Percentiles rank a stretch among this genome's conserved stretches.
Conservation (phyloP, 352 stramenopile genomes). For the Globisporangium emineosum region DNA sequence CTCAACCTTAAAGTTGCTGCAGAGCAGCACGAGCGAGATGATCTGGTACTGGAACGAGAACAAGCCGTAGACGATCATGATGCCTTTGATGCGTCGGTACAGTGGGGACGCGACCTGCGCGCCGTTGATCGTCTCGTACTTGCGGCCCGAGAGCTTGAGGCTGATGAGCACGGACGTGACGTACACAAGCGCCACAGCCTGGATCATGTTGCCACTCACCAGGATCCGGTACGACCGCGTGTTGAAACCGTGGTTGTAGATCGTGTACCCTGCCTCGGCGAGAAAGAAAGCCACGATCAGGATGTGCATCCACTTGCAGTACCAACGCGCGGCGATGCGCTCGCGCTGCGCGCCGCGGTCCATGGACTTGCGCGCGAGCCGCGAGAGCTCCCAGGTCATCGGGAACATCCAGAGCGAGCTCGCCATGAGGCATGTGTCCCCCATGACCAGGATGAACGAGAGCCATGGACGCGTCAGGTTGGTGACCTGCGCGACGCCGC, state of each 20-base stretch:
- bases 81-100: constrained; percentile 55
- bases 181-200: constrained; percentile 37
- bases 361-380: constrained; percentile 38
- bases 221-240: constrained; percentile 34
- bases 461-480: constrained; percentile 38
- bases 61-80: constrained; percentile 53
- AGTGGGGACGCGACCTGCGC: constrained; percentile 43
- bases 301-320: constrained; percentile 35
- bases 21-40: constrained; percentile 42
- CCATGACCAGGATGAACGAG: constrained; percentile 37
- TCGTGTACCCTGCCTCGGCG: constrained; percentile 31
- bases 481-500: constrained; percentile 32
- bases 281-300: constrained; percentile 36
- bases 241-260: constrained; percentile 38
- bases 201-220: constrained; percentile 43
- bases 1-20: constrained; percentile 27
- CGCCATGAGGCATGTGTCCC: constrained; percentile 35
- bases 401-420: constrained; percentile 50
- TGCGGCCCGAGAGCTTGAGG: constrained; percentile 43
- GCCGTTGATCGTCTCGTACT: constrained; percentile 50
- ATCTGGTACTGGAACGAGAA: constrained; percentile 50
- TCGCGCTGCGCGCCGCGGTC: constrained; percentile 33
- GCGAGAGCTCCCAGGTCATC: constrained; percentile 42
- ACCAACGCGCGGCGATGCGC: constrained; percentile 19
- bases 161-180: constrained; percentile 32